phyloP scores from a whole-genome alignment of 768 basidiomycete species.

The Trichaptum fuscoviolaceum region DNA sequence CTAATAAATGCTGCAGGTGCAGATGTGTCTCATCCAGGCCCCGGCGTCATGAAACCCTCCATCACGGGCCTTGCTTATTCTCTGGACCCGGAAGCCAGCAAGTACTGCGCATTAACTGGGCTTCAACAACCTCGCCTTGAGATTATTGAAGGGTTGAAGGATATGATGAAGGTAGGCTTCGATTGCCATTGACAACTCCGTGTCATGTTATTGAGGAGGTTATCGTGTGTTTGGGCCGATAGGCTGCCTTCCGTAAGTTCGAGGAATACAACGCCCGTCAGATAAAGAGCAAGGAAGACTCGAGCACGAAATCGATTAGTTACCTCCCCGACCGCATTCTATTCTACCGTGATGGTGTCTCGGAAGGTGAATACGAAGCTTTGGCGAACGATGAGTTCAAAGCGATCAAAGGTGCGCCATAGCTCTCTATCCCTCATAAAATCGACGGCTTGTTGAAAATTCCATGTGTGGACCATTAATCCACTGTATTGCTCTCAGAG shows the following conservation, averaged over 20 bases:
- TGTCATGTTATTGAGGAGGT: neutral
- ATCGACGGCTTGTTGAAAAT: constrained; percentile 4
- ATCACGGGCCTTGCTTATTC: constrained; percentile 15
- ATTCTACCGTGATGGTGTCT: constrained; percentile 15
- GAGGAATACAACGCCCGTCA: neutral
- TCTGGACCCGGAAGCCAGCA: constrained; percentile 10
- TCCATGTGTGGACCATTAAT: neutral
- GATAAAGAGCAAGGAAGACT: no score
- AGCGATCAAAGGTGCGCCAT: constrained; percentile 7
- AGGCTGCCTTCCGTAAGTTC: constrained; percentile 10
- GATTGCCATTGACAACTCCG: neutral
- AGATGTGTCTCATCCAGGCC: constrained; percentile 14
- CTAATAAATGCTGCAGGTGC: constrained; percentile 9
- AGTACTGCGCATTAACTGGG: constrained; percentile 10
- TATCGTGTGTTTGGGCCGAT: neutral
- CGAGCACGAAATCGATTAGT: no score
- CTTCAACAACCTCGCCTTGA: constrained; percentile 11
- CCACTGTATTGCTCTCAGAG: constrained; percentile 2
- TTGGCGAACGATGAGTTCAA: constrained; percentile 8
- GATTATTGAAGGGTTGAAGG: constrained; percentile 11
- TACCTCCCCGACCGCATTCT: constrained; percentile 9
- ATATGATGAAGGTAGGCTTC: constrained; percentile 13
- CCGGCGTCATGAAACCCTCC: constrained; percentile 11
- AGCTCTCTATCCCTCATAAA: neutral
- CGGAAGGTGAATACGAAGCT: constrained; percentile 14